Percentiles rank a stretch among this genome's conserved stretches.
These are phyloP conservation scores for Fraxinus nigra DNA, from an alignment of 305 asterid genomes.

Conservation along the genomic window DNA sequence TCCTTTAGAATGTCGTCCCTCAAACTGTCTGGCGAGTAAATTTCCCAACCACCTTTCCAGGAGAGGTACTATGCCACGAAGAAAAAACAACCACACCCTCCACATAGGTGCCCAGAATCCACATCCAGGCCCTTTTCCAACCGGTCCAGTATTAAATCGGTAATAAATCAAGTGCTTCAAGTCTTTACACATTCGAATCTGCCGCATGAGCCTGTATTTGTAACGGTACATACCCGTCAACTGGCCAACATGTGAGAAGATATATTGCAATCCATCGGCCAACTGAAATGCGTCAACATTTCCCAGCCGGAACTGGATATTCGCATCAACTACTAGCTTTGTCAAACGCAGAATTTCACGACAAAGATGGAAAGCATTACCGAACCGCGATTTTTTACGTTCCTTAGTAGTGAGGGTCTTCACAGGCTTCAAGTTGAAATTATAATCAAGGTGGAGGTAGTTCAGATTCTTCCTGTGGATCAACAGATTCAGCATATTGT, in stretches of 20 bases:
- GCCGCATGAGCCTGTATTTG: slow-evolving; percentile 98
- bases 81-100: slow-evolving; percentile 99
- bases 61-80: slow-evolving; percentile 98
- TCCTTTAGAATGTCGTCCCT: slow-evolving; percentile 97
- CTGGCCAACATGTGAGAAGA: slow-evolving; percentile 98
- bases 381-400: slow-evolving; percentile 93
- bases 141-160: slow-evolving; percentile 98
- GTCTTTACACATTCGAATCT: slow-evolving; percentile 99
- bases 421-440: slow-evolving; percentile 96
- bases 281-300: slow-evolving; percentile 98
- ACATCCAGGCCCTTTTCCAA: slow-evolving; percentile 99
- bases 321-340: slow-evolving; percentile 98
- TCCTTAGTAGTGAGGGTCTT: slow-evolving; percentile 98
- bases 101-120: slow-evolving; percentile 99
- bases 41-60: slow-evolving; percentile 98
- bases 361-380: slow-evolving; percentile 98
- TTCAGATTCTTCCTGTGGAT: slow-evolving; percentile 96
- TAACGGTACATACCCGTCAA: slow-evolving; percentile 98
- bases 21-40: slow-evolving; percentile 95
- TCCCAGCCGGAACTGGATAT: slow-evolving; percentile 98
- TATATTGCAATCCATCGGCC: slow-evolving; percentile 98
- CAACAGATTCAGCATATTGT: slow-evolving; percentile 93
- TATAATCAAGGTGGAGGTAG: slow-evolving; percentile 95
- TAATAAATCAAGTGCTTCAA: slow-evolving; percentile 96
- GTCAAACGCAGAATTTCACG: slow-evolving; percentile 97